A percentile compares a stretch with the other conserved stretches of the same genome.
phyloP scores from a whole-genome alignment of 2,329 filamentous ascomycete species.

The Plectosphaerella cucumerina region DNA sequence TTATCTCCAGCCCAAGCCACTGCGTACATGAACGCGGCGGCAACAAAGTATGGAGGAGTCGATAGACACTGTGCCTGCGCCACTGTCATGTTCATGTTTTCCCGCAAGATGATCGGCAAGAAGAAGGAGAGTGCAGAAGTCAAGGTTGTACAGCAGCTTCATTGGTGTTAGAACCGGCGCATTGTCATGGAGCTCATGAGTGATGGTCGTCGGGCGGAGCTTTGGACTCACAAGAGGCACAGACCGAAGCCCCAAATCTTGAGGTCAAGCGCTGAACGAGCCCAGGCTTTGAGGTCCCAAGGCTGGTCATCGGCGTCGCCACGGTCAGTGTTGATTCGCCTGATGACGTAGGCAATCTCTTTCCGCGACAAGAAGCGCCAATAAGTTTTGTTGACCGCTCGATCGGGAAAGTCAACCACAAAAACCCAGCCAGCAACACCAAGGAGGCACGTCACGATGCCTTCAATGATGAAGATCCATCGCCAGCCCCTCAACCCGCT shows the following conservation, averaged over 20 bases:
- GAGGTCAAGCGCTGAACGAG: slow-evolving; percentile 68
- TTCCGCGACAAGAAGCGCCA: slow-evolving; percentile 55
- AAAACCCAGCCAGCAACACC: slow-evolving; percentile 59
- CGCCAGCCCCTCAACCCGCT: slow-evolving; percentile 56
- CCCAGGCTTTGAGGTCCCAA: slow-evolving; percentile 59
- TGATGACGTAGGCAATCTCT: slow-evolving; percentile 64
- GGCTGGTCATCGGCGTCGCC: slow-evolving; percentile 59
- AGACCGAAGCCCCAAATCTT: slow-evolving; percentile 57
- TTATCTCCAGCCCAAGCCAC: slow-evolving; percentile 63
- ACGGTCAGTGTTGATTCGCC: slow-evolving; percentile 63
- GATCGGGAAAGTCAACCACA: slow-evolving; percentile 77
- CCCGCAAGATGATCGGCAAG: slow-evolving; percentile 51
- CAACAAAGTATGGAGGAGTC: slow-evolving; percentile 55
- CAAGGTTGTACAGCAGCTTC: slow-evolving; percentile 8
- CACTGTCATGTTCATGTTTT: slow-evolving; percentile 21
- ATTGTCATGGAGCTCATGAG: too few species aligned
- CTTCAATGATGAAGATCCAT: slow-evolving; percentile 68
- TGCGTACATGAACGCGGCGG: slow-evolving; percentile 56
- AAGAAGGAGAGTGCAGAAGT: slow-evolving; percentile 44
- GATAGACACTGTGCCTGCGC: slow-evolving; percentile 48
- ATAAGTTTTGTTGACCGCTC: slow-evolving; percentile 40
- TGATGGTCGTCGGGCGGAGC: not conserved
- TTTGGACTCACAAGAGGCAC: slow-evolving; percentile 18
- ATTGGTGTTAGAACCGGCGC: too few species aligned
- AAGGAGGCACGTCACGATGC: slow-evolving; percentile 59